These are phyloP conservation scores for Blakeslea trispora DNA, from an alignment of 371 early-diverging fungal species.

Conservation along the genomic window DNA sequence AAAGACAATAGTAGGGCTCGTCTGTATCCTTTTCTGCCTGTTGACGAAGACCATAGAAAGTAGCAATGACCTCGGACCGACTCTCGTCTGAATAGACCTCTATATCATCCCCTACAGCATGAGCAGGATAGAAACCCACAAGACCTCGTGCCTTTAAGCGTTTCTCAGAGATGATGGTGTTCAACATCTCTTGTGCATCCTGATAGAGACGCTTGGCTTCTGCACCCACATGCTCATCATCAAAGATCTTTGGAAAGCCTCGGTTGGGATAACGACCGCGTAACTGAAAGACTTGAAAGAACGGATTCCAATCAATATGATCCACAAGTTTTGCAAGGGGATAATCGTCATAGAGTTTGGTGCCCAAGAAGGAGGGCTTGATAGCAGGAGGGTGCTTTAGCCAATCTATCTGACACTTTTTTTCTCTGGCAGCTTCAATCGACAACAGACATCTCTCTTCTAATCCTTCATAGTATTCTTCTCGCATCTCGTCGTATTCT, in stretches of 20 bases:
- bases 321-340: constrained; percentile 69
- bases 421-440: constrained; percentile 68
- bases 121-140: constrained; percentile 88
- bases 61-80: constrained; percentile 61
- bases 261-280: constrained; percentile 94
- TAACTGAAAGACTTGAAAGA: constrained; percentile 96
- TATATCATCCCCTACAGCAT: constrained; percentile 87
- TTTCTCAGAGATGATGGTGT: constrained; percentile 73
- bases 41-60: constrained; percentile 79
- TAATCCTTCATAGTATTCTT: constrained; percentile 90
- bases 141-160: constrained; percentile 72
- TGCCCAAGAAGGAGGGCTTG: constrained; percentile 81
- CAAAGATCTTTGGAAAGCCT: constrained; percentile 94
- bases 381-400: constrained; percentile 53
- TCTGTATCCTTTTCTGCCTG: constrained; percentile 71
- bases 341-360: constrained; percentile 73
- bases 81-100: constrained; percentile 74
- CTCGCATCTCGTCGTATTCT: constrained; percentile 91
- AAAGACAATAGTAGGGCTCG: constrained; percentile 85
- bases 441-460: constrained; percentile 78
- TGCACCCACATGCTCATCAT: constrained; percentile 84
- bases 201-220: constrained; percentile 91
- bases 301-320: constrained; percentile 95
- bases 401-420: constrained; percentile 72
- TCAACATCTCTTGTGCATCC: constrained; percentile 81